These are phyloP conservation scores for Picea sitchensis DNA, from an alignment of 75 land plant species.

Conservation along the genomic window DNA sequence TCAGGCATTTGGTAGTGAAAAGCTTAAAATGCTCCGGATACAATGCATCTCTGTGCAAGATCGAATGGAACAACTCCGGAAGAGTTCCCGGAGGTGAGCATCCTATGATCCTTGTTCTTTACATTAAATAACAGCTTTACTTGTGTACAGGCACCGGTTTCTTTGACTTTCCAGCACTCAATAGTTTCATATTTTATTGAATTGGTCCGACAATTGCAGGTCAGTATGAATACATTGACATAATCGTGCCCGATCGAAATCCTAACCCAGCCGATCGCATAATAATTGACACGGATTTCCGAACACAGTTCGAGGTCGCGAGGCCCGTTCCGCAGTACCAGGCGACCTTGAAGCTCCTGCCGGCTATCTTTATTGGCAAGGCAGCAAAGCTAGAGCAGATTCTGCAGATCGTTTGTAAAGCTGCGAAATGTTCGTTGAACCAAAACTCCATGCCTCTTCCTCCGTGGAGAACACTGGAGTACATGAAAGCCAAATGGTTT, in stretches of 20 bases:
- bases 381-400: slow-evolving; percentile 46
- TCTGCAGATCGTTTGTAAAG: slow-evolving; percentile 77
- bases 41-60: slow-evolving; percentile 75
- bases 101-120: background rate
- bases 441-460: slow-evolving; percentile 91
- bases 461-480: slow-evolving; percentile 88
- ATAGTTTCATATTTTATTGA: too few relatives aligned
- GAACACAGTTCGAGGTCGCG: slow-evolving; percentile 69
- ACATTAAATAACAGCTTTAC: background rate
- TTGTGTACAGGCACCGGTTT: background rate
- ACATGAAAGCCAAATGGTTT: slow-evolving; percentile 78
- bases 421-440: slow-evolving; percentile 68
- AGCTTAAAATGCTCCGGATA: slow-evolving; percentile 55
- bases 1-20: slow-evolving; percentile 41
- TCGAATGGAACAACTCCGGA: slow-evolving; percentile 63
- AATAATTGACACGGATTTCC: slow-evolving; percentile 81
- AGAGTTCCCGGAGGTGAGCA: slow-evolving; percentile 79
- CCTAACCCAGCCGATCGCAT: slow-evolving; percentile 43
- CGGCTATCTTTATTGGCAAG: slow-evolving; percentile 67
- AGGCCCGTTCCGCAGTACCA: slow-evolving; percentile 70
- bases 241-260: slow-evolving; percentile 27
- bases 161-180: too few relatives aligned
- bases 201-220: slow-evolving; percentile 34
- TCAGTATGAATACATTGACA: slow-evolving; percentile 84
- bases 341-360: slow-evolving; percentile 56